These are phyloP conservation scores for Cicer cuneatum DNA, from an alignment of 306 rosid genomes.

Conservation along the genomic window DNA sequence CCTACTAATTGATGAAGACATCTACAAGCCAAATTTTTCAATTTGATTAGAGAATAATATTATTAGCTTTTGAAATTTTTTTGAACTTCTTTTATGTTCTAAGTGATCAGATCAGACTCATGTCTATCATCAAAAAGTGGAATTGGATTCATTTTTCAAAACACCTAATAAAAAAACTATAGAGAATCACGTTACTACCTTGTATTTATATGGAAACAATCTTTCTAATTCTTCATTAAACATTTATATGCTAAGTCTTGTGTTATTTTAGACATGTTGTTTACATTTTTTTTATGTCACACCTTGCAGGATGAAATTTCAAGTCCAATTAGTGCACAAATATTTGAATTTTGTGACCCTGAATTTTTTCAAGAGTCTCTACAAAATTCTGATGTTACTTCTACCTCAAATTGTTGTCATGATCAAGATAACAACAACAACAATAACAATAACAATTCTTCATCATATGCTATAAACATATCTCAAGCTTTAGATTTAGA, in stretches of 20 bases:
- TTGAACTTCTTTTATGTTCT: conserved; percentile 48
- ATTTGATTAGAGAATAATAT: conserved; percentile 53
- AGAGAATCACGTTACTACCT: conserved; percentile 64
- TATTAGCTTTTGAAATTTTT: conserved; percentile 44
- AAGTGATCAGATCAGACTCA: conserved; percentile 57
- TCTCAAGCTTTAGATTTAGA: conserved; percentile 59
- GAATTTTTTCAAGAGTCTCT: conserved; percentile 77
- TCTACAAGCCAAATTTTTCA: conserved; percentile 36
- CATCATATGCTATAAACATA: conserved; percentile 62
- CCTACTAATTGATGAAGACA: conserved; percentile 48
- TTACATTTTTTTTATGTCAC: conserved; percentile 45
- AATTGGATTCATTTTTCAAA: conserved; percentile 54
- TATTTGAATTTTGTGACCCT: conserved; percentile 73
- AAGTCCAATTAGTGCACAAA: conserved; percentile 71
- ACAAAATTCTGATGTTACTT: conserved; percentile 82
- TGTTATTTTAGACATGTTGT: conserved; percentile 43
- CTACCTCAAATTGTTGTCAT: conserved; percentile 76
- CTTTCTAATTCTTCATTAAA: conserved; percentile 35
- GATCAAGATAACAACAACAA: conserved; percentile 46
- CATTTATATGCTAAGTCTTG: conserved; percentile 7
- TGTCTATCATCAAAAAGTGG: conserved; percentile 52
- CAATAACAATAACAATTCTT: conserved; percentile 52
- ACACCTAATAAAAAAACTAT: conserved; percentile 35
- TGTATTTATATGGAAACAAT: conserved; percentile 39
- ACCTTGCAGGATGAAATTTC: conserved; percentile 88